Evolutionary conservation across 768 basidiomycete genomes (phyloP).

Genomic region (Lentinula aciculospora): DNA sequence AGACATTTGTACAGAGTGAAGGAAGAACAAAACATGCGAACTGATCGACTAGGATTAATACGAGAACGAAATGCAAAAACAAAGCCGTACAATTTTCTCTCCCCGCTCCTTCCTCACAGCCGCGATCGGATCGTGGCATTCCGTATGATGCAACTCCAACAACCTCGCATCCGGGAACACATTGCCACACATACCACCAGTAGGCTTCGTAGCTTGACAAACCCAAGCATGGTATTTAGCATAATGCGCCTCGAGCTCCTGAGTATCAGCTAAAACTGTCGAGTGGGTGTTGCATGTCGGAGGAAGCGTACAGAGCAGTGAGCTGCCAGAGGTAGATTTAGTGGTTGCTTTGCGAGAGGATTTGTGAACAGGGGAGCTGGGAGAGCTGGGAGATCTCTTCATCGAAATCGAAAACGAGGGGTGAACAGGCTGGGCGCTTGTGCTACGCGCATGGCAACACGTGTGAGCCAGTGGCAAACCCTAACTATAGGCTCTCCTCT

Average conservation of each 20-base stretch:
- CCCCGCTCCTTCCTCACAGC: constrained; percentile 71
- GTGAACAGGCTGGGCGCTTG: not conserved
- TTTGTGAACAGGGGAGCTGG: not conserved
- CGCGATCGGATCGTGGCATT: constrained; percentile 86
- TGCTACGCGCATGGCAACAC: too few species aligned
- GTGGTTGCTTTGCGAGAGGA: not conserved
- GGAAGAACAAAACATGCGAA: constrained; percentile 72
- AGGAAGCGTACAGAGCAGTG: constrained; percentile 67
- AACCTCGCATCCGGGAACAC: constrained; percentile 83
- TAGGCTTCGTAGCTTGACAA: constrained; percentile 47
- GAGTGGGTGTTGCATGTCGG: constrained; percentile 74
- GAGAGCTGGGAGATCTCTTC: not conserved
- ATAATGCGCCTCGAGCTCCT: constrained; percentile 79
- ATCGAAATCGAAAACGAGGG: not conserved
- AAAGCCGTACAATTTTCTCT: constrained; percentile 75
- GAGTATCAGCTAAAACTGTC: constrained; percentile 57
- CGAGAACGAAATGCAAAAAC: not conserved
- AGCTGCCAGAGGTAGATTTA: constrained; percentile 21
- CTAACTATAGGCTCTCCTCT: too few species aligned
- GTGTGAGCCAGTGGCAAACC: too few species aligned
- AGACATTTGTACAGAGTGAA: constrained; percentile 48
- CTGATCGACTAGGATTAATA: constrained; percentile 23
- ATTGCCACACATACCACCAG: constrained; percentile 45
- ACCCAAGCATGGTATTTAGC: constrained; percentile 81
- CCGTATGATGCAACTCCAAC: constrained; percentile 79